Evolutionary conservation across 768 basidiomycete species (phyloP).

Genomic region (Leccinum sublutescens): DNA sequence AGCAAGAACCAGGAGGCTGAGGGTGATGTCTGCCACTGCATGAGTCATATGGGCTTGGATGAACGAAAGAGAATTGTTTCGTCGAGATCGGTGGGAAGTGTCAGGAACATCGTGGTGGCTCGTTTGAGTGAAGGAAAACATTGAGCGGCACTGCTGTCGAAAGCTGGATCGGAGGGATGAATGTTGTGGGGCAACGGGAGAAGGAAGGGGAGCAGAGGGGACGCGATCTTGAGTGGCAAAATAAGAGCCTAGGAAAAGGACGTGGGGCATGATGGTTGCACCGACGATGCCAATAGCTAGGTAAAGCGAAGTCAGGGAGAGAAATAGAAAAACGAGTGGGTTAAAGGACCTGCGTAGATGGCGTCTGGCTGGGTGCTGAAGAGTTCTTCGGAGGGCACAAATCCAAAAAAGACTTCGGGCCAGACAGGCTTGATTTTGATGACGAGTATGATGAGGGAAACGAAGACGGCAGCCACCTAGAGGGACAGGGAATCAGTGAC

Average conservation of each 20-base stretch:
- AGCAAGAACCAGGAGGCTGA: slow-evolving; percentile 44
- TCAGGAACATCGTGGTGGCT: slow-evolving; percentile 7
- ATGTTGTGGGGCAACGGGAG: background rate
- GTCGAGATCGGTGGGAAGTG: slow-evolving; percentile 19
- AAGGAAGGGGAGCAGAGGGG: slow-evolving; percentile 36
- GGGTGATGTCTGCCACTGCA: slow-evolving; percentile 45
- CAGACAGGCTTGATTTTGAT: slow-evolving; percentile 41
- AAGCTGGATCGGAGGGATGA: background rate
- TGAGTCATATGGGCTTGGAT: slow-evolving; percentile 41
- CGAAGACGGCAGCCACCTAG: slow-evolving; percentile 26
- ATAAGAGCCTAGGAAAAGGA: slow-evolving; percentile 47
- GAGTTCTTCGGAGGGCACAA: slow-evolving; percentile 31
- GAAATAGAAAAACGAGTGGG: background rate
- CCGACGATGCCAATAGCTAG: slow-evolving; percentile 41
- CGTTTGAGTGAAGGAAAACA: slow-evolving; percentile 8
- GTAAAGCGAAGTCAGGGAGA: slow-evolving; percentile 16
- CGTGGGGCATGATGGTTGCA: slow-evolving; percentile 63
- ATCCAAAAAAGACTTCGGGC: slow-evolving; percentile 42
- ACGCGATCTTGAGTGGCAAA: slow-evolving; percentile 8
- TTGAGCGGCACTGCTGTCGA: background rate
- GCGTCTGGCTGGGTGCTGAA: slow-evolving; percentile 41
- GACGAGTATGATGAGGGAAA: slow-evolving; percentile 42
- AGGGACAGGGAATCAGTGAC: background rate
- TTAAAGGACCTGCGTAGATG: slow-evolving; percentile 31
- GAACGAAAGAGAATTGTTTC: slow-evolving; percentile 36